Conservation (phyloP, 768 basidiomycete genomes). For the Tylopilus balloui region DNA sequence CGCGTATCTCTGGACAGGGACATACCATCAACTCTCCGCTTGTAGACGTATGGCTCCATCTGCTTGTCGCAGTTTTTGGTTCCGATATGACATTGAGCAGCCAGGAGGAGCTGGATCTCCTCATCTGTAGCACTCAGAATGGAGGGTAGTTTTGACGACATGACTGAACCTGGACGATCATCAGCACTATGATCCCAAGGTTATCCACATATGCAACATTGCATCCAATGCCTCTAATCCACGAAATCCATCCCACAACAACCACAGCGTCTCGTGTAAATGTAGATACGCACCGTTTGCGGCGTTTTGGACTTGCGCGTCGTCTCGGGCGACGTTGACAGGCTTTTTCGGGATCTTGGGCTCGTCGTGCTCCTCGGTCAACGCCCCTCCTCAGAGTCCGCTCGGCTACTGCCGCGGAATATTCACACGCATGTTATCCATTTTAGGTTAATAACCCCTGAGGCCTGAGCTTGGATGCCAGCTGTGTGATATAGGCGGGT, state of each 20-base stretch:
- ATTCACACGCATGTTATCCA: conserved; percentile 17
- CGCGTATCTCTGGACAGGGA: conserved; percentile 7
- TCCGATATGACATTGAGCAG: conserved; percentile 95
- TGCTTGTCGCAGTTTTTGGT: conserved; percentile 99
- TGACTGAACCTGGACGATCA: conserved; percentile 33
- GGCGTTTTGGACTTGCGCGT: conserved; percentile 36
- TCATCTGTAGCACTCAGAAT: conserved; percentile 93
- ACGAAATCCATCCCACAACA: conserved; percentile 1
- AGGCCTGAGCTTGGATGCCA: conserved; percentile 15
- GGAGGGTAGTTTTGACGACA: conserved; percentile 91
- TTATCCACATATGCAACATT: conserved; percentile 32
- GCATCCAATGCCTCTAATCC: conserved; percentile 32
- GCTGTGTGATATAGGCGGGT: conserved; percentile 45
- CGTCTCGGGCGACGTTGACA: conserved; percentile 40
- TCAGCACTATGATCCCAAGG: conserved; percentile 20
- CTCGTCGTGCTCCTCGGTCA: conserved; percentile 17
- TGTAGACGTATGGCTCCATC: conserved; percentile 98
- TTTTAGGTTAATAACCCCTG: conserved; percentile 13
- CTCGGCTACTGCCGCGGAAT: conserved; percentile 17
- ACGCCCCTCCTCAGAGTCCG: conserved; percentile 10
- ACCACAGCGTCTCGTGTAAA: conserved; percentile 1
- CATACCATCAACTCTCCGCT: conserved; percentile 91
- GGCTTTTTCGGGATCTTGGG: conserved; percentile 23
- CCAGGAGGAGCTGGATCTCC: conserved; percentile 92
- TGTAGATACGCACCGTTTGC: conserved; percentile 37